phyloP scores from a whole-genome alignment of 352 stramenopile genomes.

The Phytophthora capsici region DNA sequence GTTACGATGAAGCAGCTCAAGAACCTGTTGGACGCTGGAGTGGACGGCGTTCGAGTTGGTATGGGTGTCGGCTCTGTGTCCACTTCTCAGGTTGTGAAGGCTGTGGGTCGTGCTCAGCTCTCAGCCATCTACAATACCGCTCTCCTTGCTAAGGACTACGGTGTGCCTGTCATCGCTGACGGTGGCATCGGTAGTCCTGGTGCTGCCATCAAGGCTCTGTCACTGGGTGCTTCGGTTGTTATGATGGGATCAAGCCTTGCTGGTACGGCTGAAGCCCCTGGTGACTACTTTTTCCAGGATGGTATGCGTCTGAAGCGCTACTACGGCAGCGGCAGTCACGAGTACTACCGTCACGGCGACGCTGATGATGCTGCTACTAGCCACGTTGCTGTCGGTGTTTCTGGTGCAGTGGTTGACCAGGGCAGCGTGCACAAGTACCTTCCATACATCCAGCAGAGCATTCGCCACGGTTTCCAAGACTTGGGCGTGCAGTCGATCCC shows the following conservation, averaged over 20 bases:
- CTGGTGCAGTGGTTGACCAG: conserved; percentile 98
- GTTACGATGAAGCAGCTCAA: conserved; percentile 96
- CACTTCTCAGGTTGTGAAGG: conserved; percentile 99
- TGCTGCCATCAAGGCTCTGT: conserved; percentile 98
- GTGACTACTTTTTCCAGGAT: conserved; percentile 99
- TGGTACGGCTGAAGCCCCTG: conserved; percentile 97
- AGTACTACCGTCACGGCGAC: conserved; percentile 66
- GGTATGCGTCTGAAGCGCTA: conserved; percentile 99
- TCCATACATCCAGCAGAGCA: conserved; percentile 97
- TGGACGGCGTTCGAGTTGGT: conserved; percentile 98
- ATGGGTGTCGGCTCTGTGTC: conserved; percentile 99
- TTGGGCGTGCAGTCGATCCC: conserved; percentile 91
- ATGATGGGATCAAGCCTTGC: conserved; percentile 99
- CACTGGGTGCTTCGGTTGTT: conserved; percentile 95
- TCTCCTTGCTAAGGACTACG: conserved; percentile 92
- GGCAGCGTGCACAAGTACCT: conserved; percentile 97
- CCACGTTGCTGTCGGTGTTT: conserved; percentile 98
- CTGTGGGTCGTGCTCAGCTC: conserved; percentile 96
- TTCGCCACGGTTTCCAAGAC: conserved; percentile 98
- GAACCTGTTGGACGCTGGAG: conserved; percentile 97
- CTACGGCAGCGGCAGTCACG: conserved; percentile 97
- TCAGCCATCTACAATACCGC: conserved; percentile 98
- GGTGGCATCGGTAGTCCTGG: conserved; percentile 97
- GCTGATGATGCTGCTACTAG: conserved; percentile 89
- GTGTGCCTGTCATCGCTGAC: conserved; percentile 98